Evolutionary conservation across 108 stramenopile genomes (phyloP), one percentile per base, ranked within the genome.

Genomic region (Cyclotella sp.): DNA sequence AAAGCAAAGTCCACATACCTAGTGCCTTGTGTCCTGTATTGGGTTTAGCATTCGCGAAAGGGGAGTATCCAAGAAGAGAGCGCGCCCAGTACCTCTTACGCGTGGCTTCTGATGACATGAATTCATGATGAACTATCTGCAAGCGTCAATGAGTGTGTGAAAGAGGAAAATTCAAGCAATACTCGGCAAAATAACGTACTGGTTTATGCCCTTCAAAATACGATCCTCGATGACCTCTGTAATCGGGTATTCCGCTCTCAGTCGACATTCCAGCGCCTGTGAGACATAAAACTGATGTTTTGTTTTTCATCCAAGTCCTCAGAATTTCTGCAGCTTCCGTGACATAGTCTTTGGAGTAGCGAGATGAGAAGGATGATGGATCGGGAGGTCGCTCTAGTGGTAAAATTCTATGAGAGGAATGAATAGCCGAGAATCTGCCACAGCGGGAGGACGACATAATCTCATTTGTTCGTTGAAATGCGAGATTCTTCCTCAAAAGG

Each of bases 221-320:
- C 22, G 94, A 96, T 64, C 98, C 98, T 27, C 86, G 79, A 63
- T 93, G 89, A 4, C 97, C 97, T 13, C 99, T 83, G 72, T 99
- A 99, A 75, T 99, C 99, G 0, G 98, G 97, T 58, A 99, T 97
- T 9, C 99, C 99, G 26, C 90, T 92, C 75, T 96, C 97, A 13
- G 98, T 98, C 3, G 93, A 95, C 57, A 99, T 77, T 3, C 98
- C 98, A 0, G 98, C 98, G 18, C 98, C 98, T 0, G 97, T 97
- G 15, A 99, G 68, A 59, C 85, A 86, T 5, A 96, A 54, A 13
- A 96, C 78, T 15, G 84, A 68, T 21, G 60, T 68, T 63, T 92
- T 89, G 34, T 55, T 54, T 43, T 64, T 42, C 71, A 87, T 84
- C 91, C 91, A 92, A 42, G 86, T 57, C 29, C 58, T 21, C 29